These are phyloP conservation scores for Phialophora verrucosa DNA, from an alignment of 2,329 filamentous ascomycete genomes.

Conservation along the genomic window DNA sequence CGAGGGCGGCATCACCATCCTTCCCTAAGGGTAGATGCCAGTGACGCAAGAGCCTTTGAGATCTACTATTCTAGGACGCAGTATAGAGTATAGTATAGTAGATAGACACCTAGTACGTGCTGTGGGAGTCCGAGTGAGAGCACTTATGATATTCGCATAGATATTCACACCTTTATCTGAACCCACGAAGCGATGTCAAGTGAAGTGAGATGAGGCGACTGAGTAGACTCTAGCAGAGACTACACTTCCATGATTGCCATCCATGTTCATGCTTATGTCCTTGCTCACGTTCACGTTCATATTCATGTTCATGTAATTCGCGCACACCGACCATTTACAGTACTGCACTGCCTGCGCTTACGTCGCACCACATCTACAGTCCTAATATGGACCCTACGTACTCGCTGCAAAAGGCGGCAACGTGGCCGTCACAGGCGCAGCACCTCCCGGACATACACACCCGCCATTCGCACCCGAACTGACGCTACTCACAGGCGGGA, in stretches of 20 bases:
- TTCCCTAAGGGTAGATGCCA: too few relatives aligned
- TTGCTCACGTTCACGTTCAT: neutral
- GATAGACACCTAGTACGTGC: neutral
- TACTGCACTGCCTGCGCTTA: neutral
- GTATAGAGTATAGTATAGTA: too few relatives aligned
- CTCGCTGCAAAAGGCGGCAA: constrained; percentile 23
- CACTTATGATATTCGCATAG: neutral
- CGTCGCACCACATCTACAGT: too few relatives aligned
- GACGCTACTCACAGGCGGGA: constrained; percentile 33
- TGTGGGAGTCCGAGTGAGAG: too few relatives aligned
- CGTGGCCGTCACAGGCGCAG: constrained; percentile 27
- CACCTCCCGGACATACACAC: constrained; percentile 34
- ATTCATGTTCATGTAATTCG: neutral
- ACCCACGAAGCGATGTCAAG: too few relatives aligned
- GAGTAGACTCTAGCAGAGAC: too few relatives aligned
- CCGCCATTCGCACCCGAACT: constrained; percentile 24
- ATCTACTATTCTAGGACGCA: neutral
- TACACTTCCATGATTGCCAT: neutral
- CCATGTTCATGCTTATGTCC: neutral
- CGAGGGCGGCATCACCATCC: too few relatives aligned
- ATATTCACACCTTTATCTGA: too few relatives aligned
- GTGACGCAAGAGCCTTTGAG: too few relatives aligned
- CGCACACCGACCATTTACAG: neutral
- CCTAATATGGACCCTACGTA: neutral
- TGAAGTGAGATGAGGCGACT: neutral